Percentiles rank a stretch among this genome's conserved stretches.
Evolutionary conservation across 805 yeast genomes (phyloP).

Genomic region (Metschnikowia amazonensis): DNA sequence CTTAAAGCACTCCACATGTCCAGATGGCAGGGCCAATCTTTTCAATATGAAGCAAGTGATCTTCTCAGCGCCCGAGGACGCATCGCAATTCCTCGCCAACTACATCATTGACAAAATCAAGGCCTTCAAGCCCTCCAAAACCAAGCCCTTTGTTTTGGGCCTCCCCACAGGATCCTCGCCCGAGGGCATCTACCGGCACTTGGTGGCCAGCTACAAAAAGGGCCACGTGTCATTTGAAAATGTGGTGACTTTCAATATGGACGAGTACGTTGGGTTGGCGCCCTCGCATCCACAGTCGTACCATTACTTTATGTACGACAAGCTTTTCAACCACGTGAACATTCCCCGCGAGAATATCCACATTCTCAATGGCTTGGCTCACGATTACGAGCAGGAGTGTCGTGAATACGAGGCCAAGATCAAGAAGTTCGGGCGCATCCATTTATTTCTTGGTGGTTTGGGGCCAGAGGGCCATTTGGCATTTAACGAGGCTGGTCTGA

Average conservation of each 20-base stretch:
- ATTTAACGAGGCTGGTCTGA: conserved; percentile 54
- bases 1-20: background rate
- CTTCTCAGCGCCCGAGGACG: conserved; percentile 37
- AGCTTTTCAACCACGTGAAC: conserved; percentile 54
- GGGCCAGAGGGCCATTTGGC: conserved; percentile 64
- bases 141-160: conserved; percentile 51
- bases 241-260: conserved; percentile 62
- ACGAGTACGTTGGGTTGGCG: conserved; percentile 50
- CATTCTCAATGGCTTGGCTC: conserved; percentile 51
- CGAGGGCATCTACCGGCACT: conserved; percentile 47
- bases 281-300: conserved; percentile 51
- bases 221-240: conserved; percentile 45
- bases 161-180: conserved; percentile 63
- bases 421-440: conserved; percentile 45
- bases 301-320: conserved; percentile 55
- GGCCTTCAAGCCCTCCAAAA: conserved; percentile 41
- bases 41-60: conserved; percentile 16
- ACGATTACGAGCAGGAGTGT: conserved; percentile 46
- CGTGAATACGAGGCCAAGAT: conserved; percentile 46
- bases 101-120: conserved; percentile 44
- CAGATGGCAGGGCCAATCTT: background rate
- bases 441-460: conserved; percentile 55
- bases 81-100: conserved; percentile 43
- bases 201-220: conserved; percentile 41
- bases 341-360: conserved; percentile 49